Evolutionary conservation across 768 basidiomycete genomes (phyloP).

Genomic region (Cystobasidium onofrii): DNA sequence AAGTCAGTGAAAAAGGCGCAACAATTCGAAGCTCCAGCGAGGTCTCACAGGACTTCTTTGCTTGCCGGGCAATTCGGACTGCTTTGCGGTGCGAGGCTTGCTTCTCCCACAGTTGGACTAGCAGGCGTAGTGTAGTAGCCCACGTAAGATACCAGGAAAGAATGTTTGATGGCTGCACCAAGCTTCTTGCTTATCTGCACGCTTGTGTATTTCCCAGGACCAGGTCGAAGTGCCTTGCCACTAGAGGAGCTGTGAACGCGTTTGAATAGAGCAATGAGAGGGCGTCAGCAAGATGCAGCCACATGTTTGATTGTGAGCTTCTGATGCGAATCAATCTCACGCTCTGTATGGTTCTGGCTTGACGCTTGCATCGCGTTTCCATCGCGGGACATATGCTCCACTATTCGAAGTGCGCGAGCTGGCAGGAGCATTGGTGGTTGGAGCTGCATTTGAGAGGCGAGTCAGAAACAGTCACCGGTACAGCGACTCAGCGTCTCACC

Average conservation of each 20-base stretch:
- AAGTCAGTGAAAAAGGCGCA: no score
- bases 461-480: no score
- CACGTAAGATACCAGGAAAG: neutral
- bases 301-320: neutral
- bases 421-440: no score
- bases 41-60: neutral
- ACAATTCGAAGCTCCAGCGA: no score
- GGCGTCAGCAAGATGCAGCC: neutral
- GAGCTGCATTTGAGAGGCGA: no score
- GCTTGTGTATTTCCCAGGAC: neutral
- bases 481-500: no score
- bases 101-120: neutral
- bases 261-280: neutral
- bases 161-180: neutral
- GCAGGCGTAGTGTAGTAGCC: neutral
- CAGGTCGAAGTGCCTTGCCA: neutral
- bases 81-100: neutral
- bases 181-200: neutral
- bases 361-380: neutral
- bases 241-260: no score
- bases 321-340: neutral
- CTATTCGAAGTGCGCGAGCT: neutral
- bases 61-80: neutral
- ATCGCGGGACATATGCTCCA: neutral
- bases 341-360: neutral